Base-by-base conservation (phyloP, 2,329 filamentous ascomycete species). In the Beauveria sp. region DNA sequence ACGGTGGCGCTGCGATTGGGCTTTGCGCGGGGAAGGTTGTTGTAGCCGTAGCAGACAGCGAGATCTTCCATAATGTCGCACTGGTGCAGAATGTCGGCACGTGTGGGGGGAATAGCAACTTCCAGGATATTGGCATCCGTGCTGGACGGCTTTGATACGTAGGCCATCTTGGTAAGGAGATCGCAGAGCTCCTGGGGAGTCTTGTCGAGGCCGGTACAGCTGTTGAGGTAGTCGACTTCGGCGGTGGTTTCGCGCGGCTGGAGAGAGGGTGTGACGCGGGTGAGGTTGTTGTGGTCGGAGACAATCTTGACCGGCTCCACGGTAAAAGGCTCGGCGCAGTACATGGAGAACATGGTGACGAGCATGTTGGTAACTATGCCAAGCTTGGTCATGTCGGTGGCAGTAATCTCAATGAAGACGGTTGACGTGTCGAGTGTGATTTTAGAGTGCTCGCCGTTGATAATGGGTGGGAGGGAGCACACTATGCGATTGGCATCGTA, bases 21-120 rank as follows among this genome's bases (percentile, higher is more conserved):
- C 70, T 93, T 91, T 54, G 88, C 86, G 58, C 92, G 88, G 1
- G 93, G 93, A 20, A 99, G 87, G 65, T 90, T 91, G 81, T 99
- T 99, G 84, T 96, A 99, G 66, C 96, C 95, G 74, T 98, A 97
- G 58, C 91, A 92, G 66, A 99, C 95, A 46, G 92, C 95, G 22
- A 96, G 87, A 72, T 99, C 96, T 78, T 99, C 95, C 93, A 99
- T 99, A 67, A 99, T 90, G 73, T 99, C 95, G 69, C 92, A 96
- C 72, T 97, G 90, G 75, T 99, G 95, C 38, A 99, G 86, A 47
- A 99, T 88, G 74, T 99, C 95, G 53, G 95, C 93, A 65, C 95
- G 86, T 52, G 93, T 98, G 38, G 93, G 86, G 9, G 95, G 95
- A 26, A 98, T 85, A 42, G 87, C 83, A 30, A 98, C 87, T 69